These are phyloP conservation scores for Gymnopus androsaceus DNA, from an alignment of 1,284 basidiomycete genomes.

Conservation along the genomic window DNA sequence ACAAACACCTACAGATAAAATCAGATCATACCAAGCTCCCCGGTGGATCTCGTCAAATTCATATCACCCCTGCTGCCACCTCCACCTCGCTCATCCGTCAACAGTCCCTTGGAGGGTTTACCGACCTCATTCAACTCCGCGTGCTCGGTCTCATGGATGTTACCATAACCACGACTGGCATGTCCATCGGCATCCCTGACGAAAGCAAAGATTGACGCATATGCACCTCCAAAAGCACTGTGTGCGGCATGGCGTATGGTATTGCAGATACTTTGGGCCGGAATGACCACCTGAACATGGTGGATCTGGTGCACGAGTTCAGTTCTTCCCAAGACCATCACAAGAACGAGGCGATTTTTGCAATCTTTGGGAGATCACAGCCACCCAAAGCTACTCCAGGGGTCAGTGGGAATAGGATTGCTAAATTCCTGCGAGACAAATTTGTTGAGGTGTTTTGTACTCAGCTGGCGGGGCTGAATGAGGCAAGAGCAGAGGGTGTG, in stretches of 20 bases:
- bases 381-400: constrained; percentile 48
- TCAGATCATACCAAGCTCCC: constrained; percentile 30
- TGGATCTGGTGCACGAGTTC: constrained; percentile 92
- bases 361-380: constrained; percentile 87
- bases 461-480: constrained; percentile 57
- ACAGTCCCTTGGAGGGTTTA: constrained; percentile 80
- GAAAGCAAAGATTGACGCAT: constrained; percentile 91
- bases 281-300: constrained; percentile 81
- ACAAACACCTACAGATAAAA: constrained; percentile 52
- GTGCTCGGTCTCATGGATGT: constrained; percentile 98
- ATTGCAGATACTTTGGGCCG: constrained; percentile 93
- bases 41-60: constrained; percentile 24
- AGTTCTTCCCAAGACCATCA: constrained; percentile 33
- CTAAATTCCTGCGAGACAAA: constrained; percentile 82
- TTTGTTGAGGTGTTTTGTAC: constrained; percentile 66
- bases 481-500: constrained; percentile 56
- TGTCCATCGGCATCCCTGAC: constrained; percentile 76
- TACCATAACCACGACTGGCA: constrained; percentile 74
- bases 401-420: constrained; percentile 60
- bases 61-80: constrained; percentile 9
- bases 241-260: constrained; percentile 94
- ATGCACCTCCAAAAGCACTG: constrained; percentile 87
- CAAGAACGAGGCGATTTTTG: constrained; percentile 89
- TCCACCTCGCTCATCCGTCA: constrained; percentile 20
- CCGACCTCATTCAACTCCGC: constrained; percentile 78